Base-by-base conservation (phyloP, 805 yeast species). In the Teunomyces tritomae region DNA sequence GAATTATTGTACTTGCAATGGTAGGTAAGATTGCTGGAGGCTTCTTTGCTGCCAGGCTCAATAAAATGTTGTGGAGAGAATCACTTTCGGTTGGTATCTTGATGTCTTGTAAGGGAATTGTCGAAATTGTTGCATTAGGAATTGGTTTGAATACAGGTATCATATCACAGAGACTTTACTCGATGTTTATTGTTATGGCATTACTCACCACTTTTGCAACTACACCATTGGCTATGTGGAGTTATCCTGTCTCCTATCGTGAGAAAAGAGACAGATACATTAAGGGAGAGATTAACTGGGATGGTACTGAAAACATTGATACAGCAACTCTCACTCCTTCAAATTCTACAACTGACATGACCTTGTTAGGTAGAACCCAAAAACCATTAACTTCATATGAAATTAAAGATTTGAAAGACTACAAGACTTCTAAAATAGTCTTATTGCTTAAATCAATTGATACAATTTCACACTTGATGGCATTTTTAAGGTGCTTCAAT, bases 81-180 rank as follows among this genome's bases (percentile, higher is more conserved):
- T 79, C 89, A 2, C 62, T 83, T 30, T 74, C 91, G 2, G 92
- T 86, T 33, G 96, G 95, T 45, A 78, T 85, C 20, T 71, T 87
- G 55, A 87, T 87, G 94, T 85, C 92, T 5, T 87, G 96, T 74
- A 87, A 87, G 65, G 96, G 96, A 65, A 85, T 87, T 53, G 94
- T 87, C 20, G 95, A 87, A 65, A 84, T 87, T 61, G 91, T 87
- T 36, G 94, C 87, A 16, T 71, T 87, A 53, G 82, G 80, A 36
- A 82, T 85, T 20, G 96, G 96, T 43, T 72, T 86, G 47, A 82
- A 79, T 51, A 86, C 94, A 4, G 79, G 79, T 0, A 87, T 87
- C 46, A 80, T 87, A 44, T 71, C 82, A 3, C 74, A 76, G 48
- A 81, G 79, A 51, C 82, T 83, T 1, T 87, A 80, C 62, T 84